Evolutionary conservation across 1,139 yeast genomes (phyloP), one percentile per base, ranked within the genome.

Genomic region (Ashbya aceris): DNA sequence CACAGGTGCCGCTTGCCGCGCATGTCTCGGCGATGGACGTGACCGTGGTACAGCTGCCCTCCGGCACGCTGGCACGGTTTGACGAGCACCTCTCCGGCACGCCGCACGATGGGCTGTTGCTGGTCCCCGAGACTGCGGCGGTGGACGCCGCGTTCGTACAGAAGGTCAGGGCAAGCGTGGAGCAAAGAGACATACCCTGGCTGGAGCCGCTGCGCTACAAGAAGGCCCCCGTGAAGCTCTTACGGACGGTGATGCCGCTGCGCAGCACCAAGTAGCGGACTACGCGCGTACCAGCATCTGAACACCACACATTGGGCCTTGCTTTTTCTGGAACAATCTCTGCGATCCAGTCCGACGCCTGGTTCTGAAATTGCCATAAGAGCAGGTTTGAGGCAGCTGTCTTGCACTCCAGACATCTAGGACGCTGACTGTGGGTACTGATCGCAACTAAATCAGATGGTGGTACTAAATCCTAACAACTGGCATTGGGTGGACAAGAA

Each of bases 401-500:
- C 23, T 17, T 17, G 23, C 23, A 17, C 23, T 17, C 23, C 23
- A 17, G 23, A 17, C 6, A 17, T 6, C 23, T 6, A 17, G 23
- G 23, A 17, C 23, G 23, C 23, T 17, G 23, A 17, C 23, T 17
- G 5, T 17, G 23, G 3, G 23, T 17, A 17, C 23, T 6, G 23
- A 6, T 17, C 23, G 23, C 23, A n/a, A 32, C 35, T n/a, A 10
- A 30, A 12, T 4, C 13, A 30, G 9, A 80, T 81, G 89, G 83
- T 79, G 41, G 87, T 82, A 36, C 82, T 81, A 60, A 83, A 83
- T 67, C 93, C 93, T 37, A 82, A 83, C 64, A 83, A 83, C 74
- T 83, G 91, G 93, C 91, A 83, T 67, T 83, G 93, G 91, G 79
- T 83, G 34, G 86, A 82, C 56, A 81, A 77, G 58, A 81, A 82